Base-by-base conservation (phyloP, 192 early-diverging fungal species). In the Allomyces macrogynus region DNA sequence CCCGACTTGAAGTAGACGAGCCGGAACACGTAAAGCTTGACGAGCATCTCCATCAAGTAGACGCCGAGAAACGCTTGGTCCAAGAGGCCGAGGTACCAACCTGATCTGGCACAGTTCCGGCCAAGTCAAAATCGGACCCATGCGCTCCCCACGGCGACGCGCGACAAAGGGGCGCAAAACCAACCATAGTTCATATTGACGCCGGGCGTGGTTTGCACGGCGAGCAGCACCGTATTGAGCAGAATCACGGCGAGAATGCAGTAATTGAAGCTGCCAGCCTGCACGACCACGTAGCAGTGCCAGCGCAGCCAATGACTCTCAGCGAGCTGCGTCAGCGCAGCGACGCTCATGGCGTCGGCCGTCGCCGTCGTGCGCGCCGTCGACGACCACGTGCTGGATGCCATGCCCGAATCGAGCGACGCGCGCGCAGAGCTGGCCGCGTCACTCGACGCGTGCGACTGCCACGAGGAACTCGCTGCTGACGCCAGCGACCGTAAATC, bases 51-150 rank as follows among this genome's bases (percentile, higher is more conserved):
- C n/a, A 62, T 54, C 10, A 73, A 67, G 62, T 71, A 76, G 25
- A 76, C 69, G 22, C 75, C 75, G 20, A 76, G 65, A 65, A 70
- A 70, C 12, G 67, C 64, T 43, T 60, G 43, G 62, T 75, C 74
- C n/a, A 71, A 14, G 5, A 70, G 23, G 23, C 66, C n/a, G 24
- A 75, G 24, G 62, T 70, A 72, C 67, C 70, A 75, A 20, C 67
- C 72, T 73, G 20, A 40, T 40, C 32, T 40, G 32, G 32, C 32
- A 40, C 32, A 40, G 32, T 40, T 40, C 32, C 32, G 32, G 32
- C 32, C 32, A 40, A 40, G 32, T 40, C 32, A 40, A 7, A 40
- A 40, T 26, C 26, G 2, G 26, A 4, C 4, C 26, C 26, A 1
- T 7, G 26, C 8, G 32, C 32, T 8, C 32, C 7, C 4, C 32